Percentiles rank a stretch among this genome's conserved stretches.
Conservation (phyloP, 2,329 filamentous ascomycete species). For the Calonectria crousiana region DNA sequence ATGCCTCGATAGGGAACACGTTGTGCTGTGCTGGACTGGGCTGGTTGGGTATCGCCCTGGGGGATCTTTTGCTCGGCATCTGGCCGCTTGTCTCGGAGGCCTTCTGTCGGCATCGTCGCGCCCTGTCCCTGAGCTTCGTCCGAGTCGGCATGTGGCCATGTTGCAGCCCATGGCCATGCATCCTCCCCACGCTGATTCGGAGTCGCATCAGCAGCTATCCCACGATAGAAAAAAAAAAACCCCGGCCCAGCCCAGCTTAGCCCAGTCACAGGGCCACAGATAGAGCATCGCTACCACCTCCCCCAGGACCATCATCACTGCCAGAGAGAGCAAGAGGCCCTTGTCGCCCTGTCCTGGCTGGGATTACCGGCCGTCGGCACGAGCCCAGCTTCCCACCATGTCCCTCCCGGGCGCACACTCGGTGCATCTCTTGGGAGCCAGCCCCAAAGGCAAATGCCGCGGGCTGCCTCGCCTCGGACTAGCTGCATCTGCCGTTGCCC, state of each 20-base stretch:
- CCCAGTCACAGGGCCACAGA: not conserved
- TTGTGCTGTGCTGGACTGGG: not conserved
- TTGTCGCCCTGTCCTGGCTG: not conserved
- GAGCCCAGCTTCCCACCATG: conserved; percentile 6
- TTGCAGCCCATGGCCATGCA: not conserved
- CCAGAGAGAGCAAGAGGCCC: not conserved
- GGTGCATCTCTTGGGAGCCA: not conserved
- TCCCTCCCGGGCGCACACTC: not conserved
- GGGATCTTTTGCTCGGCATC: not conserved
- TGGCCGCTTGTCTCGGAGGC: not conserved
- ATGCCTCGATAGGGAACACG: not conserved
- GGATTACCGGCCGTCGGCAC: conserved; percentile 8
- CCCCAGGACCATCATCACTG: not conserved
- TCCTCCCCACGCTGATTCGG: not conserved
- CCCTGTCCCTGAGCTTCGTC: not conserved
- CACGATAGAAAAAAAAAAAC: not conserved
- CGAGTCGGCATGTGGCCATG: not conserved
- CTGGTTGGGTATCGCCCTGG: not conserved
- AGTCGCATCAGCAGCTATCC: not conserved
- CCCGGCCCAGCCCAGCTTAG: not conserved
- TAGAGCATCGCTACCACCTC: not conserved
- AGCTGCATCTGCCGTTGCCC: not conserved
- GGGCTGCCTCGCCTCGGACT: conserved; percentile 2
- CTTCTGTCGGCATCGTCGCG: not conserved
- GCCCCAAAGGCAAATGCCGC: conserved; percentile 22